phyloP scores from a whole-genome alignment of 306 rosid genomes.

The Prunus mume region DNA sequence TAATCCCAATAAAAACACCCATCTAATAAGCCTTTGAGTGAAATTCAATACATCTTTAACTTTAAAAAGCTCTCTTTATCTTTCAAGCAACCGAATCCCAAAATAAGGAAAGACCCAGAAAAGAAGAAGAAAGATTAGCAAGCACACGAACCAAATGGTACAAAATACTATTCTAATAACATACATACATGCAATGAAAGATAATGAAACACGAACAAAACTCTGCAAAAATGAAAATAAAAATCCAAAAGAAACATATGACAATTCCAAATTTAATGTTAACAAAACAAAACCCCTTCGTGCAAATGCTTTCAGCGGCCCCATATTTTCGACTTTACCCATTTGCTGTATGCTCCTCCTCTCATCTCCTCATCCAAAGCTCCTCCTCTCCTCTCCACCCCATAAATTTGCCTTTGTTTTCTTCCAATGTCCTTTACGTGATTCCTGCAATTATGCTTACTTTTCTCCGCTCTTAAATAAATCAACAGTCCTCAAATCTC shows the following conservation, averaged over 20 bases:
- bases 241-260: neutral
- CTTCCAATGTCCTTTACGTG: constrained; percentile 33
- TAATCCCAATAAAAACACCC: neutral
- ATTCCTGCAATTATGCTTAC: neutral
- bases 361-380: constrained; percentile 38
- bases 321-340: neutral
- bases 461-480: neutral
- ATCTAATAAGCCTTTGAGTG: neutral
- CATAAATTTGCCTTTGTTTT: constrained; percentile 19
- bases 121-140: too few species aligned
- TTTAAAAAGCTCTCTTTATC: constrained; percentile 8
- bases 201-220: neutral
- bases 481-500: too few species aligned
- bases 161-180: too few species aligned
- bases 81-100: neutral
- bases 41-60: neutral
- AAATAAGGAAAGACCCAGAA: too few species aligned
- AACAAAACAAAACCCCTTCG: constrained; percentile 9
- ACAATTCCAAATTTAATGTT: neutral
- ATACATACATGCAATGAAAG: neutral
- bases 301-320: neutral
- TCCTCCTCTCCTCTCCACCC: constrained; percentile 25
- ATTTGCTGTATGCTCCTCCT: neutral
- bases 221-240: neutral
- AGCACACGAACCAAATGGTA: too few species aligned